Conservation (phyloP, 2,329 filamentous ascomycete species). For the Clarireedia homoeocarpa region DNA sequence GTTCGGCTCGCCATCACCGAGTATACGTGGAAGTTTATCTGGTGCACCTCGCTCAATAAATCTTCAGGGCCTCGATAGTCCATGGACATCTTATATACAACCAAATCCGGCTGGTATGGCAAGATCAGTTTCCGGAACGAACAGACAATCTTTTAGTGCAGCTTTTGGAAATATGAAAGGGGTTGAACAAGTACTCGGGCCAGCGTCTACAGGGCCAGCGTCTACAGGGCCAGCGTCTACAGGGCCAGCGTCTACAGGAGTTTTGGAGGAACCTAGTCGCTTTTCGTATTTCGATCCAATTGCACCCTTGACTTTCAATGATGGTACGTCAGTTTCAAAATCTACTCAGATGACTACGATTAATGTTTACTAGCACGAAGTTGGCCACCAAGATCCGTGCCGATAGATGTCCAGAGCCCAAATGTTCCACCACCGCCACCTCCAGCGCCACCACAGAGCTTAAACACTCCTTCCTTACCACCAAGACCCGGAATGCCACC, state of each 20-base stretch:
- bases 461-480: not conserved
- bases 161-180: not conserved
- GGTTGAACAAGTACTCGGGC: not conserved
- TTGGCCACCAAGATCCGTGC: constrained; percentile 3
- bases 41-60: not conserved
- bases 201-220: not conserved
- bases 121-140: not conserved
- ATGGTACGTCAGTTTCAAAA: not conserved
- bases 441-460: not conserved
- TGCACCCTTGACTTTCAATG: not conserved
- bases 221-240: not conserved
- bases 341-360: not conserved
- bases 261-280: not conserved
- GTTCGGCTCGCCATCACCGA: not conserved
- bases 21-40: not conserved
- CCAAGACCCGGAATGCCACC: not conserved
- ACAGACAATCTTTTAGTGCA: not conserved
- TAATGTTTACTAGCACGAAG: not conserved
- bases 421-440: not conserved
- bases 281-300: constrained; percentile 2
- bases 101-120: not conserved
- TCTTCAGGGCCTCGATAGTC: not conserved
- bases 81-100: not conserved
- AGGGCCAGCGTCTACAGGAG: not conserved
- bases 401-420: not conserved